These are phyloP conservation scores for Tricladium varicosporioides DNA, from an alignment of 2,329 filamentous ascomycete species.

Conservation along the genomic window DNA sequence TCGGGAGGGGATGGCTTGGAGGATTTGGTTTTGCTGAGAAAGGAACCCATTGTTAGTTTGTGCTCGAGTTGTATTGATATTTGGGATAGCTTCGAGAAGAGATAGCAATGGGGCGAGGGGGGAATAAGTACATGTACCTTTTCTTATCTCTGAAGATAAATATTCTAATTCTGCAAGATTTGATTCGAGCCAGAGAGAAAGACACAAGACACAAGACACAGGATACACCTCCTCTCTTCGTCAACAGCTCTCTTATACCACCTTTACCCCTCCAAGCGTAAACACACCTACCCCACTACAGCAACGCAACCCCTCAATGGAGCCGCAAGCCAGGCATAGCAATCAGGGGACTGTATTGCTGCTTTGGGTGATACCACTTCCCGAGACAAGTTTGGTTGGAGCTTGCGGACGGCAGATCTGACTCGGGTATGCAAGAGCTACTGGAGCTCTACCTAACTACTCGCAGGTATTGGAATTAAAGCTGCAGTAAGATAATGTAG, in stretches of 20 bases:
- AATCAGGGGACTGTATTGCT: conserved; percentile 22
- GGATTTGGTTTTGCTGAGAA: conserved; percentile 33
- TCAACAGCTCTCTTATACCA: conserved; percentile 8
- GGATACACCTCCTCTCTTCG: conserved; percentile 19
- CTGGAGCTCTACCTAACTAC: neutral
- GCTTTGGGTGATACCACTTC: conserved; percentile 14
- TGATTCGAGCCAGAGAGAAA: neutral
- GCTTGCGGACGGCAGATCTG: neutral
- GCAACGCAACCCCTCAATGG: conserved; percentile 16
- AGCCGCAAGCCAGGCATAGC: conserved; percentile 12
- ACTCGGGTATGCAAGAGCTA: neutral
- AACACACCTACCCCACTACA: conserved; percentile 18
- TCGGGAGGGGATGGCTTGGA: conserved; percentile 6
- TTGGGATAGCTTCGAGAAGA: neutral
- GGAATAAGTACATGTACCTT: neutral
- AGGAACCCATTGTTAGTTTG: conserved; percentile 32
- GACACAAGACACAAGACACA: neutral
- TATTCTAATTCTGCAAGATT: neutral
- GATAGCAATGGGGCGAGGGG: neutral
- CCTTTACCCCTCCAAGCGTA: neutral
- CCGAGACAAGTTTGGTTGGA: neutral
- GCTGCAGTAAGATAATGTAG: neutral
- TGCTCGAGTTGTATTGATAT: neutral
- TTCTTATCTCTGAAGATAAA: conserved; percentile 11
- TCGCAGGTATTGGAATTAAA: neutral